Conservation (phyloP, 768 basidiomycete species). For the Megacollybia marginata region DNA sequence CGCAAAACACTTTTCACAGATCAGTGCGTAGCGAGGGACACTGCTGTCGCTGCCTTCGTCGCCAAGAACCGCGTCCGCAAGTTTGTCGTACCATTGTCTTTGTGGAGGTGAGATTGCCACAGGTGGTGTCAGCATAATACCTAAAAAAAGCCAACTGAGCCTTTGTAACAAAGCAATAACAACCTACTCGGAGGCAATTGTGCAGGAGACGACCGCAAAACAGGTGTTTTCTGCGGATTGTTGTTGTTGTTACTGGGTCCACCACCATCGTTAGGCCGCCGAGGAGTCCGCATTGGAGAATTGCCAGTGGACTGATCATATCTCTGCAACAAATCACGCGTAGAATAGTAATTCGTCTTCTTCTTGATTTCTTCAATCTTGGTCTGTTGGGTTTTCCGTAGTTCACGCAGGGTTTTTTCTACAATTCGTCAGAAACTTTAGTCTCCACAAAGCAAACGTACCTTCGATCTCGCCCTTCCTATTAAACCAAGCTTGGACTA, state of each 20-base stretch:
- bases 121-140: constrained; percentile 8
- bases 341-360: constrained; percentile 93
- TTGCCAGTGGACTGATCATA: constrained; percentile 24
- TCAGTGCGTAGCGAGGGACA: constrained; percentile 68
- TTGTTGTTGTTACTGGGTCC: constrained; percentile 14
- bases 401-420: constrained; percentile 74
- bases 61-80: constrained; percentile 82
- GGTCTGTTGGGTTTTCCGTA: constrained; percentile 71
- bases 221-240: no score
- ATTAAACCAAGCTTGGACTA: constrained; percentile 80
- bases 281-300: constrained; percentile 31
- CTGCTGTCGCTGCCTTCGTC: constrained; percentile 55
- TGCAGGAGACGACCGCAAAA: no score
- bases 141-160: no score
- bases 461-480: constrained; percentile 78
- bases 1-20: constrained; percentile 80
- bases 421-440: neutral
- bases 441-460: constrained; percentile 19
- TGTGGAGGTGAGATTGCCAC: constrained; percentile 40
- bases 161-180: no score
- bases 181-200: no score
- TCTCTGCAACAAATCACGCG: constrained; percentile 82
- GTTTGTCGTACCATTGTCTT: constrained; percentile 80
- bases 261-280: constrained; percentile 6
- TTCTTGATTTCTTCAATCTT: constrained; percentile 97